Evolutionary conservation across 495 filamentous ascomycete genomes (phyloP).

Genomic region (Podospora anserina): DNA sequence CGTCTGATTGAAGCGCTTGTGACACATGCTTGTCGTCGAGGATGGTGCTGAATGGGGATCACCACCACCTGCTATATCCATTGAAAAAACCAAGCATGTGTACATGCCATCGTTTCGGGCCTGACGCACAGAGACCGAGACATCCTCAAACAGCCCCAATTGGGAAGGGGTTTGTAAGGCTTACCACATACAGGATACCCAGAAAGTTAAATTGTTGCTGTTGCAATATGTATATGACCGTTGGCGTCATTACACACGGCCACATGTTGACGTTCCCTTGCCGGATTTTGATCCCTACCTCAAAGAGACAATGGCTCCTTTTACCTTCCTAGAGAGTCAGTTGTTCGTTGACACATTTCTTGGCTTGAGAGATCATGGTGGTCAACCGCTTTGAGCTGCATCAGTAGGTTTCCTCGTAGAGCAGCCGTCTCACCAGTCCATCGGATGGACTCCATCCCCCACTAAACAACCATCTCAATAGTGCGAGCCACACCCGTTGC

Average conservation of each 20-base stretch:
- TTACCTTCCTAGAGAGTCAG: neutral
- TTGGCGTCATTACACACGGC: neutral
- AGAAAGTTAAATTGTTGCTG: neutral
- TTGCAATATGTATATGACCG: neutral
- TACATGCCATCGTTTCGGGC: neutral
- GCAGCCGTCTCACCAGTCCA: neutral
- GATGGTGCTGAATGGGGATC: neutral
- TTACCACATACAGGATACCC: neutral
- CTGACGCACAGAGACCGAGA: neutral
- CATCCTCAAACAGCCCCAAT: neutral
- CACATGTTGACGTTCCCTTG: neutral
- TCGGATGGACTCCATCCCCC: no score
- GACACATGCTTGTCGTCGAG: neutral
- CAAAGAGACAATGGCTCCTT: neutral
- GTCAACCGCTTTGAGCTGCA: neutral
- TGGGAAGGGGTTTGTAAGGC: neutral
- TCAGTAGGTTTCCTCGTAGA: neutral
- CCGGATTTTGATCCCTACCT: neutral
- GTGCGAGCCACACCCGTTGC: neutral
- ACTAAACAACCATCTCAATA: neutral
- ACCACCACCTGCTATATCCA: neutral
- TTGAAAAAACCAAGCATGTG: neutral
- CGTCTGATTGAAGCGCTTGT: neutral
- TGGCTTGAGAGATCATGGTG: neutral
- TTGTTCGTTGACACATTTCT: neutral